Base-by-base conservation (phyloP, 805 yeast species). In the Metschnikowia vanudenii region DNA sequence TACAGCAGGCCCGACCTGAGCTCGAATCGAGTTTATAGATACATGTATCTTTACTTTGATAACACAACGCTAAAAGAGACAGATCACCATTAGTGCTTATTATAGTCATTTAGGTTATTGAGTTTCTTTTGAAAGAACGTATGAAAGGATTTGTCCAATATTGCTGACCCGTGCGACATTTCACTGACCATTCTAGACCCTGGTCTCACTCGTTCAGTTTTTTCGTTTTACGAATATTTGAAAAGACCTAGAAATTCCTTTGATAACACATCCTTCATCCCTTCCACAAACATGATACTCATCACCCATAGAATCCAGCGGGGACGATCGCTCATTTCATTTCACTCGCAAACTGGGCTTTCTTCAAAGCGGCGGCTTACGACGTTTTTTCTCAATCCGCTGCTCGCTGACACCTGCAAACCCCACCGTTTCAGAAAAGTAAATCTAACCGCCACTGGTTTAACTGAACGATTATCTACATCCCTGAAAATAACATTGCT, bases 301-400 rank as follows among this genome's bases (percentile, higher is more conserved):
- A 37, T 16, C 3, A 14, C 22, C n/a, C 32, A 20, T 17, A 26
- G 32, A 14, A 14, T 37, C 10, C 26, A 20, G 6, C 26, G 22
- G n/a, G 31, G 40, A 17, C 32, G 40, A 26, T 14, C 40, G 17
- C 20, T 37, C n/a, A 26, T 24, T 4, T 14, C 40, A 9, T 1
- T 17, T 37, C 37, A 37, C 37, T 43, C 41, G 46, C 41, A 37
- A 32, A 31, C 28, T 9, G 16, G 26, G 39, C 28, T 37, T 16
- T 14, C 41, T 24, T 24, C 41, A 39, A 24, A 3, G 13, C 46
- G 46, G 41, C 14, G 34, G 36, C 37, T 43, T 32, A 13, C 46
- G 31, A n/a, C 18, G 34, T 32, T 43, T 43, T 43, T 43, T 37
- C 33, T 28, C 41, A 17, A 35, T 11, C 36, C 22, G 29, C 31